These are phyloP conservation scores for Lasiodiplodia sp. DNA, from an alignment of 2,329 filamentous ascomycete genomes.

Conservation along the genomic window DNA sequence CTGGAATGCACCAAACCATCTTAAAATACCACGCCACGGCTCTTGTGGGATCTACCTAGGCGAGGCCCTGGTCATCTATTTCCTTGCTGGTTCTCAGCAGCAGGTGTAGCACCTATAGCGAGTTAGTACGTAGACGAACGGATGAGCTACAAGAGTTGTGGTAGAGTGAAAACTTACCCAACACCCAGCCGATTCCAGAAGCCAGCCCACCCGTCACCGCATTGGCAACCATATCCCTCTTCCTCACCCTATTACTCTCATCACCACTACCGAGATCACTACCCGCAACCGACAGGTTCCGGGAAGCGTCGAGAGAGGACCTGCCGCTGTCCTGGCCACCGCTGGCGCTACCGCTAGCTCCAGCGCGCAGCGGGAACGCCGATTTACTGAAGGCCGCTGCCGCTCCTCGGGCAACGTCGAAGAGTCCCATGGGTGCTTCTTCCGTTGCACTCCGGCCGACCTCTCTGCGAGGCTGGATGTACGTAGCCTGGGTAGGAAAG, in stretches of 20 bases:
- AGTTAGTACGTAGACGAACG: background rate
- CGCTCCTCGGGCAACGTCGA: conserved; percentile 59
- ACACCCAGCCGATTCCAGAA: conserved; percentile 69
- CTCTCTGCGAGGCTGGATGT: conserved; percentile 50
- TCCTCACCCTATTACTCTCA: conserved; percentile 62
- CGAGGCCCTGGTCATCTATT: background rate
- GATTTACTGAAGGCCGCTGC: conserved; percentile 56
- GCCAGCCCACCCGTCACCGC: conserved; percentile 69
- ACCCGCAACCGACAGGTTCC: conserved; percentile 37
- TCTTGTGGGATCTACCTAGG: background rate
- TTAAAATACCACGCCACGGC: too few relatives aligned
- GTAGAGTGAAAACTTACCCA: conserved; percentile 54
- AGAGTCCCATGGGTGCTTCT: conserved; percentile 61
- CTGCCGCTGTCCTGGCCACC: conserved; percentile 27
- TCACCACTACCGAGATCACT: conserved; percentile 45
- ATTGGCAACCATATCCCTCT: conserved; percentile 74
- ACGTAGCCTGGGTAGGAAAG: conserved; percentile 46
- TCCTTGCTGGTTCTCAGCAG: conserved; percentile 6
- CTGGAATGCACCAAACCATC: background rate
- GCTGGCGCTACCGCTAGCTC: conserved; percentile 35
- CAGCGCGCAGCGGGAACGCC: conserved; percentile 54
- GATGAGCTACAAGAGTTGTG: background rate
- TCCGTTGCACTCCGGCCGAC: conserved; percentile 52
- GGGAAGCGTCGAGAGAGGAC: conserved; percentile 3
- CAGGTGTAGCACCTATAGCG: conserved; percentile 23